A percentile compares a stretch with the other conserved stretches of the same genome.
phyloP scores from a whole-genome alignment of 2,329 filamentous ascomycete species.

The Penicillium sp. region DNA sequence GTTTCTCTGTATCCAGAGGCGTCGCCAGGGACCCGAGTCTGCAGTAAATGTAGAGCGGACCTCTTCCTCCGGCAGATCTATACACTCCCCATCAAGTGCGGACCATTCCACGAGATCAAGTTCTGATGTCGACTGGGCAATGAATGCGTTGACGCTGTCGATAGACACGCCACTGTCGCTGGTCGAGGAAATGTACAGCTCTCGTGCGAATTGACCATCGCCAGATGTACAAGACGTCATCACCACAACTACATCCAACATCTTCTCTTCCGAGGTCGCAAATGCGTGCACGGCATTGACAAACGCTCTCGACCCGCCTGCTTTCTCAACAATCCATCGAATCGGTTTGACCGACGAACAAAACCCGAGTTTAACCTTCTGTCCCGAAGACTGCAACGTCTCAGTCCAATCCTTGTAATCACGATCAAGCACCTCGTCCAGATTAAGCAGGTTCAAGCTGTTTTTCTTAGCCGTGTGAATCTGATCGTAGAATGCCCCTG shows the following conservation, averaged over 20 bases:
- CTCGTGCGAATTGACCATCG: constrained; percentile 44
- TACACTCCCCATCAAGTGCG: constrained; percentile 21
- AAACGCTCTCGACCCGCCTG: constrained; percentile 34
- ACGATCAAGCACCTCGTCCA: constrained; percentile 54
- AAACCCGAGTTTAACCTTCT: constrained; percentile 49
- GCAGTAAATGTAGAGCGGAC: constrained; percentile 13
- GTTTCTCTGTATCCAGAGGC: constrained; percentile 53
- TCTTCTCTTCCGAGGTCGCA: constrained; percentile 39
- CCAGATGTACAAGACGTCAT: constrained; percentile 53
- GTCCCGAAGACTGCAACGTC: constrained; percentile 23
- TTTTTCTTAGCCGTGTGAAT: constrained; percentile 52
- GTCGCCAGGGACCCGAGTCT: constrained; percentile 36
- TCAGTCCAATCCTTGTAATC: constrained; percentile 61
- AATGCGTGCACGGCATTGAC: constrained; percentile 43
- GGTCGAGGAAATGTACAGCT: constrained; percentile 49
- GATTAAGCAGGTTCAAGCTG: constrained; percentile 47
- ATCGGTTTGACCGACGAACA: constrained; percentile 55
- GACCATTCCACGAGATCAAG: constrained; percentile 41
- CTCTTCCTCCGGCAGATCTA: constrained; percentile 13
- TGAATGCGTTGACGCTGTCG: constrained; percentile 43
- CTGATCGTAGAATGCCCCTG: constrained; percentile 47
- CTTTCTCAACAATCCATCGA: constrained; percentile 49
- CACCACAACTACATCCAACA: constrained; percentile 51
- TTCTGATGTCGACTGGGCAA: constrained; percentile 38
- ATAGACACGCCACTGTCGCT: constrained; percentile 27